Evolutionary conservation across 2,329 filamentous ascomycete species (phyloP).

Genomic region (Penicillium sp.): DNA sequence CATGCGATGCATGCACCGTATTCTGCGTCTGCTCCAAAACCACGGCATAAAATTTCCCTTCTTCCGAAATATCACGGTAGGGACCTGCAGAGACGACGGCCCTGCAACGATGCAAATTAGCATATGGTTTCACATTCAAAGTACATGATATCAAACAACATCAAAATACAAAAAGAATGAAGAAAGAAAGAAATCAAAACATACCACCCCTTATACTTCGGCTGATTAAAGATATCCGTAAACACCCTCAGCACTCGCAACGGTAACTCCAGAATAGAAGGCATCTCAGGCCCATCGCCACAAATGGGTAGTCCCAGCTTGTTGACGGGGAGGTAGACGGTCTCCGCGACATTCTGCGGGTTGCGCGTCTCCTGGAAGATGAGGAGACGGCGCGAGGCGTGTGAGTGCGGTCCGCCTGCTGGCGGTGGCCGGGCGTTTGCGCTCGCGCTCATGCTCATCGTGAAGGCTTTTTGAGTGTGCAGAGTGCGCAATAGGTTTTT

Average conservation of each 20-base stretch:
- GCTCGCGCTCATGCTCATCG: slow-evolving; percentile 7
- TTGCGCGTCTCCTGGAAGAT: slow-evolving; percentile 41
- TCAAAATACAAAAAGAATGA: not conserved
- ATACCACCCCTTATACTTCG: slow-evolving; percentile 41
- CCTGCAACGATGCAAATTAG: slow-evolving; percentile 20
- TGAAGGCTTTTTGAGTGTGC: not conserved
- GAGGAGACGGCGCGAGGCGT: slow-evolving; percentile 29
- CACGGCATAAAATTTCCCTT: slow-evolving; percentile 40
- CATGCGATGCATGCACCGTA: not conserved
- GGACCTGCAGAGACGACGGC: slow-evolving; percentile 34
- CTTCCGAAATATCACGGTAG: slow-evolving; percentile 37
- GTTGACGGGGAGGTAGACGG: slow-evolving; percentile 36
- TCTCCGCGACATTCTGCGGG: slow-evolving; percentile 28
- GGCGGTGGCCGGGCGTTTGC: slow-evolving; percentile 12
- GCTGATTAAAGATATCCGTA: slow-evolving; percentile 41
- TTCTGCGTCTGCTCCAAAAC: slow-evolving; percentile 32
- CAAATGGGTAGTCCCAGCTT: slow-evolving; percentile 38
- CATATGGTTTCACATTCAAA: not conserved
- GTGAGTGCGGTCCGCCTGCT: not conserved
- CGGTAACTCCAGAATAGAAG: slow-evolving; percentile 36
- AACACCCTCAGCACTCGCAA: slow-evolving; percentile 36
- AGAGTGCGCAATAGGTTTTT: slow-evolving; percentile 3
- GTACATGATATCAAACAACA: not conserved
- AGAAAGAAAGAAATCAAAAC: slow-evolving; percentile 3
- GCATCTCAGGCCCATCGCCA: slow-evolving; percentile 32